phyloP scores from a whole-genome alignment of 2,329 filamentous ascomycete genomes.

The Fusarium sp. region DNA sequence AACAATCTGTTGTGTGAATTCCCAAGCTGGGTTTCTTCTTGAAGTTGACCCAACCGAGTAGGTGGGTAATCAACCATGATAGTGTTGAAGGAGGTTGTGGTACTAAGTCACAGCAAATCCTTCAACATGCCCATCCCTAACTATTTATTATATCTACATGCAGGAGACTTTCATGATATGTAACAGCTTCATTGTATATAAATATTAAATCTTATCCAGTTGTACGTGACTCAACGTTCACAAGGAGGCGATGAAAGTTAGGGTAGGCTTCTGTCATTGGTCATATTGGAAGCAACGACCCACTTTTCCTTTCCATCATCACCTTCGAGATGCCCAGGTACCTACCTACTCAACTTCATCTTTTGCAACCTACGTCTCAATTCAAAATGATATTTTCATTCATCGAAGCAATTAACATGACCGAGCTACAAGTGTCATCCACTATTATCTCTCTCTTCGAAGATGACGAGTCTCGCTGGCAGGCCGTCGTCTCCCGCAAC shows the following conservation, averaged over 20 bases:
- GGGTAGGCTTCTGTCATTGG: slow-evolving; percentile 35
- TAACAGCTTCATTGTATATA: background rate
- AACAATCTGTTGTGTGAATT: no score
- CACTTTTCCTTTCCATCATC: slow-evolving; percentile 12
- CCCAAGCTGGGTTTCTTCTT: background rate
- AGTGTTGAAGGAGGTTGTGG: background rate
- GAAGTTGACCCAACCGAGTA: background rate
- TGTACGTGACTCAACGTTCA: background rate
- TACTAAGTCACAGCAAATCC: background rate
- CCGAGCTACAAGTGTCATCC: background rate
- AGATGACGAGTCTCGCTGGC: slow-evolving; percentile 49
- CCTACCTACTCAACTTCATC: background rate
- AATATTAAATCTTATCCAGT: background rate
- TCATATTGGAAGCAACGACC: slow-evolving; percentile 46
- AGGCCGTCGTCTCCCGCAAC: slow-evolving; percentile 49
- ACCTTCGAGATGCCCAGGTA: background rate
- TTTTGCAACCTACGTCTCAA: background rate
- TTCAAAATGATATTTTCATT: background rate
- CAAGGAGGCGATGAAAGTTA: background rate
- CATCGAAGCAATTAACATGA: background rate
- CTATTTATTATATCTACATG: accelerated
- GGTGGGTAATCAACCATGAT: background rate
- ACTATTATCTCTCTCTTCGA: slow-evolving; percentile 32
- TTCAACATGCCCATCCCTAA: background rate
- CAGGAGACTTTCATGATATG: background rate